These are phyloP conservation scores for Aegle marmelos DNA, from an alignment of 345 rosid species.

Conservation along the genomic window DNA sequence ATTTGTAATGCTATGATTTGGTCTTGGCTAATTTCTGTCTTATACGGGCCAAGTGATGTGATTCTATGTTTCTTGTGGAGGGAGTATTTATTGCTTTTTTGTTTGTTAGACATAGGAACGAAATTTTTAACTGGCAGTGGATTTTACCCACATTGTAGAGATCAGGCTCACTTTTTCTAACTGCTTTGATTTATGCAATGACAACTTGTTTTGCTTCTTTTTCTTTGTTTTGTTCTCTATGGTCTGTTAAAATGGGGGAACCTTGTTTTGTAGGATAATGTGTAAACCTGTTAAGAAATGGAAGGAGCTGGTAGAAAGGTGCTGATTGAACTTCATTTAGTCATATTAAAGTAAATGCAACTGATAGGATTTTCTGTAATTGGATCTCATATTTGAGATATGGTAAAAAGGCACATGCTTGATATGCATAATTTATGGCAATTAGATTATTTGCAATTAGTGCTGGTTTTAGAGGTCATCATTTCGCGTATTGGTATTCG, in stretches of 20 bases:
- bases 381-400: not conserved
- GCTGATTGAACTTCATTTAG: not conserved
- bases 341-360: not conserved
- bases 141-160: not conserved
- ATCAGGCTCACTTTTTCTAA: not conserved
- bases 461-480: not conserved
- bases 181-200: not conserved
- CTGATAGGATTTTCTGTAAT: not conserved
- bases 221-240: not conserved
- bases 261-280: not conserved
- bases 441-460: not conserved
- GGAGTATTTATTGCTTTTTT: not conserved
- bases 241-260: not conserved
- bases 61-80: not conserved
- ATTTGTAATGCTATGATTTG: not conserved
- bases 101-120: not conserved
- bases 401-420: not conserved
- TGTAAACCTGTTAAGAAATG: not conserved
- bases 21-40: not conserved
- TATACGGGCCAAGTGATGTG: not conserved
- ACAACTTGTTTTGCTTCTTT: not conserved
- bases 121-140: not conserved
- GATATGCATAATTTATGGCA: not conserved
- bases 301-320: not conserved
- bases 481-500: not conserved